These are phyloP conservation scores for Eutrema heterophyllum DNA, from an alignment of 345 rosid species.

Conservation along the genomic window DNA sequence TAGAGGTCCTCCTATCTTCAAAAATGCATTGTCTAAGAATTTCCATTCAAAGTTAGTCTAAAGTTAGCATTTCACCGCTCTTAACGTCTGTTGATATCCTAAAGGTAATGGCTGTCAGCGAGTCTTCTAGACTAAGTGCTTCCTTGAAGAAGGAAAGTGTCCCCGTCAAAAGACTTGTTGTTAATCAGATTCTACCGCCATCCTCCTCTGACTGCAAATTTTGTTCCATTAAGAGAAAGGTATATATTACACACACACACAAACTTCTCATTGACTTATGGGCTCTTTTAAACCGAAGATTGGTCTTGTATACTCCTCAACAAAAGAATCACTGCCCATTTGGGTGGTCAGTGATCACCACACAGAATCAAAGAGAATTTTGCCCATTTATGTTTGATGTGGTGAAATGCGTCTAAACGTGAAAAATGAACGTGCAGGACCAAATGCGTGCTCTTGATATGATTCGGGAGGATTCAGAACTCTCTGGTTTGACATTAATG, in stretches of 20 bases:
- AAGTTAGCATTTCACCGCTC: background rate
- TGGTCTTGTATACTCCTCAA: background rate
- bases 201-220: slow-evolving; percentile 91
- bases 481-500: slow-evolving; percentile 62
- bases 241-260: slow-evolving; percentile 20
- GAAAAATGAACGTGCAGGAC: slow-evolving; percentile 52
- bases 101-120: slow-evolving; percentile 95
- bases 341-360: background rate
- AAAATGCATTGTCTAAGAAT: background rate
- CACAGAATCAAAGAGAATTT: background rate
- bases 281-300: slow-evolving; percentile 1
- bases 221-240: slow-evolving; percentile 96
- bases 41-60: background rate
- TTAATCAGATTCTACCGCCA: slow-evolving; percentile 94
- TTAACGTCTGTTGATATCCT: slow-evolving; percentile 9
- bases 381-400: background rate
- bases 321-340: background rate
- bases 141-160: slow-evolving; percentile 85
- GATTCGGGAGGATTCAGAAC: slow-evolving; percentile 73
- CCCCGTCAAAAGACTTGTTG: slow-evolving; percentile 82
- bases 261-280: background rate
- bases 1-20: background rate
- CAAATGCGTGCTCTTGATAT: slow-evolving; percentile 88
- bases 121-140: slow-evolving; percentile 78
- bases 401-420: background rate